Evolutionary conservation across 1,139 yeast species (phyloP), one percentile per base, ranked within the genome.

Genomic region (Suhomyces choctaworum): DNA sequence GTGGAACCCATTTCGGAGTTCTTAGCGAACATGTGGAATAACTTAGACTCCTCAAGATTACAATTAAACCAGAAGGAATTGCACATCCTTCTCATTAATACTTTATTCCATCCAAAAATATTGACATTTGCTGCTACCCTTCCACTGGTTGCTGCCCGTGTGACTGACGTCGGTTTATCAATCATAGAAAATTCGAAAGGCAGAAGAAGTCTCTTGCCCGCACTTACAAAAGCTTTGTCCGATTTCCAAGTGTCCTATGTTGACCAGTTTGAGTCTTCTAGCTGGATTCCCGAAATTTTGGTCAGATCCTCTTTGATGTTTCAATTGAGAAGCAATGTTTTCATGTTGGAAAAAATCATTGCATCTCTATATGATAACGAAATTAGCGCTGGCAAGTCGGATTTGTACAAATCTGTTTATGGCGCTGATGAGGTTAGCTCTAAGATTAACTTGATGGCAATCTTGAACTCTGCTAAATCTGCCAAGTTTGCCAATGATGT

Each of bases 151-250:
- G 53, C 60, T 1, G 45, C 42, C 3, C 41, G 54, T 0, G 46
- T 84, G 2, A 48, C 50, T 2, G 50, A 46, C 4, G 69, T 80
- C 36, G 65, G 76, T 5, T 36, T 50, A 3, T 68, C 76, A 1
- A 64, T 81, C 2, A 61, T 83, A 41, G 50, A 60, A 2, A 70
- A 72, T 37, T 62, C 94, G 1, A 68, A 58, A 36, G 81, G 86
- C 0, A 75, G 96, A 57, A 75, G 95, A 46, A 71, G 85, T 9
- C 60, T 89, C 10, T 60, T 87, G 17, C 92, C 96, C 0, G 51
- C 70, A 1, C 56, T 88, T 16, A 67, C 84, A 3, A 54, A 54
- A 20, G 51, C 61, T 14, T 43, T 83, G 8, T 64, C 70, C 3
- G 51, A 56, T 3, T 72, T 62, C 41, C 81, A 76, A 47, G 38